Evolutionary conservation across 495 filamentous ascomycete genomes (phyloP).

Genomic region (Aspergillus affinis): DNA sequence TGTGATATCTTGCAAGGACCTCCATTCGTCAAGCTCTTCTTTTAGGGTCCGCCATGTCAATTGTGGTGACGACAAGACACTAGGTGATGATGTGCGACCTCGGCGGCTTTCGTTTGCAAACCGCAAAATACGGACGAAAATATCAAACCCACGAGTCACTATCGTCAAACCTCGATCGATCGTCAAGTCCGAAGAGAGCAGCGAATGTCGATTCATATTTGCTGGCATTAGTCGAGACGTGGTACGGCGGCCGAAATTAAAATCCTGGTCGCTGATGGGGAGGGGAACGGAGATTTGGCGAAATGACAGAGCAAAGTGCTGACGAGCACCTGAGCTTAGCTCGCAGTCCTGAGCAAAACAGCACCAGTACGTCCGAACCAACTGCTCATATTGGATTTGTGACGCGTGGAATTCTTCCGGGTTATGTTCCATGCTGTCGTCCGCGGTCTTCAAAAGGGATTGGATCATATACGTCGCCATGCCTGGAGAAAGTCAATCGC

Average conservation of each 20-base stretch:
- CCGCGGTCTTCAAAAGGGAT: constrained; percentile 43
- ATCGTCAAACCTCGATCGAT: constrained; percentile 43
- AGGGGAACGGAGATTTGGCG: constrained; percentile 44
- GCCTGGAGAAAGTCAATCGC: constrained; percentile 19
- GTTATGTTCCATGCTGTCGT: constrained; percentile 45
- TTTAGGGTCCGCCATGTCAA: constrained; percentile 35
- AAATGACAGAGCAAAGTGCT: constrained; percentile 46
- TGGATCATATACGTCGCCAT: constrained; percentile 52
- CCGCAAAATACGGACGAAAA: constrained; percentile 44
- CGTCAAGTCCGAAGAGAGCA: constrained; percentile 23
- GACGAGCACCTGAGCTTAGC: constrained; percentile 43
- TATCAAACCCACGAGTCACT: constrained; percentile 44
- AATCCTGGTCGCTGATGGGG: constrained; percentile 43
- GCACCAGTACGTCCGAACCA: constrained; percentile 48
- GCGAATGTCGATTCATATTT: constrained; percentile 31
- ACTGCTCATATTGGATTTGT: constrained; percentile 44
- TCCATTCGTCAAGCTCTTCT: constrained; percentile 44
- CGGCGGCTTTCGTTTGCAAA: constrained; percentile 47
- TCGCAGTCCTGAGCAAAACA: constrained; percentile 49
- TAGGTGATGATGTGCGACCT: constrained; percentile 21
- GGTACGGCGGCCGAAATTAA: constrained; percentile 34
- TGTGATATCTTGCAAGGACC: constrained; percentile 39
- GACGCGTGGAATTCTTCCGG: constrained; percentile 41
- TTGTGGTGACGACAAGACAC: constrained; percentile 23
- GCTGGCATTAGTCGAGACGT: constrained; percentile 36